Base-by-base conservation (phyloP, 2,329 filamentous ascomycete genomes). In the Hymenoscyphus repandus region DNA sequence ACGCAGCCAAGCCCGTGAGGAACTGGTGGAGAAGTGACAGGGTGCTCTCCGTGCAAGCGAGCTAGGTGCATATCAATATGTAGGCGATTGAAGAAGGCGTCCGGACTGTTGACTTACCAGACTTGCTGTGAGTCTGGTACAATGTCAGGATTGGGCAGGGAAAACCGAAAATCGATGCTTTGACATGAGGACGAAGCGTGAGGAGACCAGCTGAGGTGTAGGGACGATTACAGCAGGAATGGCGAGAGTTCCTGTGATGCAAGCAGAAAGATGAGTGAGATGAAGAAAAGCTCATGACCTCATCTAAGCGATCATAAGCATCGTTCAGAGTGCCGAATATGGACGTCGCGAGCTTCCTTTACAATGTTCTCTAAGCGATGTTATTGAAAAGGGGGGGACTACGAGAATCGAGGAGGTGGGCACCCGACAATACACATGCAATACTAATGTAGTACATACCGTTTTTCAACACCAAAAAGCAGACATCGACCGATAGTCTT, bases 21-120 rank as follows among this genome's bases (percentile, higher is more conserved):
- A 47, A 47, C 38, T 43, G 44, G 43, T 42, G 44, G 49, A 51
- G 49, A 36, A 27, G 39, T 20, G 34, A 36, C 18, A 30, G 45
- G 3, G 11, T 12, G 9, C 13, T 7, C 4, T 13, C 27, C 12
- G 18, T 41, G 32, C 27, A 46, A 42, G 42, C 45, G 39, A 48
- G 39, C 30, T 11, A 42, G 32, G 20, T 34, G 41, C 41, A 49
- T 45, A 48, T 48, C 33, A 36, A 17, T 34, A 22, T 47, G 20
- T 39, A 31, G 41, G 34, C 33, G 50, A 42, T 48, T 17, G 18
- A 18, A 33, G 17, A 20, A 34, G 27, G 41, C 15, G 31, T 50
- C 47, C 49, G 42, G 45, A 51, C 34, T 46, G 46, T 49, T 15
- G 20, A 49, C 31, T 7, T 48, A 54, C 49, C 52, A 42, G 22